Base-by-base conservation (phyloP, 305 asterid genomes). In the Withania somnifera region DNA sequence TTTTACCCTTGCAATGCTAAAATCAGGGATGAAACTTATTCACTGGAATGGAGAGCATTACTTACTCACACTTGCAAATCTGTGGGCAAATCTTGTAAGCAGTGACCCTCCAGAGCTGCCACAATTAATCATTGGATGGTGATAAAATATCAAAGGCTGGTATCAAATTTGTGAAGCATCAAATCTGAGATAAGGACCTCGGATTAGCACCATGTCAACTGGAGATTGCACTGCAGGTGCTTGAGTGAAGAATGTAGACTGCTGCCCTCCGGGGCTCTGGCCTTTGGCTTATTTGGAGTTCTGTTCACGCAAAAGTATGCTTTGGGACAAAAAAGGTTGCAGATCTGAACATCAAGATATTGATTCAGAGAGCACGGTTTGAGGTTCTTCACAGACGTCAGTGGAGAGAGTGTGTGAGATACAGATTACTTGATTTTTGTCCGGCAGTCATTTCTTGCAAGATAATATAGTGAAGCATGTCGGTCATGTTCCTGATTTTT, bases 1-100 rank as follows among this genome's bases (percentile, higher is more conserved):
- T 75, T 50, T 28, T 75, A 75, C 63, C 47, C 28, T 75, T 50
- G 42, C 61, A 75, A 75, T 69, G 77, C 58, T 13, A 24, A 61
- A 84, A 87, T 45, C 92, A 94, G 98, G 92, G 8, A 77, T 89
- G 93, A 86, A 89, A 85, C 82, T 91, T 83, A 83, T 88, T 4
- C 82, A 20, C 64, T 91, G 97, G 97, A 92, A 87, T 82, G 87
- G 87, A 22, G 89, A 89, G 45, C 87, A 81, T 52, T 94, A 89
- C 84, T 88, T 93, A 82, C 87, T 91, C 78, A 87, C 91, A 66
- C 90, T 94, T 42, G 98, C 93, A 73, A 94, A 94, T 85, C 82
- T 94, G 79, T 91, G 94, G 93, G 91, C 87, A 53, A 93, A 94
- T 86, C 84, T 91, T 83, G 81, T 94, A 42, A 91, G 92, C 84